Evolutionary conservation across 148 eudicot genomes (phyloP), one percentile per base, ranked within the genome.

Genomic region (Salicornia ramosissima): DNA sequence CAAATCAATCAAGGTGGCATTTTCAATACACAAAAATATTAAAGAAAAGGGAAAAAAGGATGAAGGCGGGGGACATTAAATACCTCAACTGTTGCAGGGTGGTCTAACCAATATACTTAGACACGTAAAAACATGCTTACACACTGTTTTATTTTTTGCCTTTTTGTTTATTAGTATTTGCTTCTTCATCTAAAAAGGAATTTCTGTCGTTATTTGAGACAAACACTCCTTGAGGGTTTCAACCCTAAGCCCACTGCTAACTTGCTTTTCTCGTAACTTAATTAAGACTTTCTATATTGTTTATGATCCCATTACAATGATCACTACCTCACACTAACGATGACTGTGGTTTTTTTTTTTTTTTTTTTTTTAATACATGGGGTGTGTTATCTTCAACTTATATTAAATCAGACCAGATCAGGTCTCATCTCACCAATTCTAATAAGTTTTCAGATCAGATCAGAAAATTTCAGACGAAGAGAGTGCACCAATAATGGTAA

Each of bases 61-160:
- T 45, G 49, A 67, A 61, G 69, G 69, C 68, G 73, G 76, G 80
- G 76, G 65, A 77, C 80, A 77, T 72, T 77, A 77, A 71, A 77
- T 72, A 67, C 76, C 64, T 77, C 72, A 67, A 72, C 52, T 36
- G 30, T 68, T 67, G 80, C 57, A 47, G 21, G 49, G 31, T 77
- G 63, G 39, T 60, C 56, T 71, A 60, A 61, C 72, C 76, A 71
- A 71, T 69, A 28, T 15, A 33, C 19, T 24, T 60, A 59, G 43
- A 53, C 76, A 67, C 65, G n/a, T 72, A 21, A 14, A 62, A 51
- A 68, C 71, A 57, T 77, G 75, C 67, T 18, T 6, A 36, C 66
- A 67, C 49, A 42, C 31, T 43, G 29, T 51, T 31, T 9, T 49
- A 34, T 40, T 2, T 39, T 24, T 40, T 28, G 50, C 12, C 52